Evolutionary conservation across 805 yeast genomes (phyloP).

Genomic region (Ogataea neopini): DNA sequence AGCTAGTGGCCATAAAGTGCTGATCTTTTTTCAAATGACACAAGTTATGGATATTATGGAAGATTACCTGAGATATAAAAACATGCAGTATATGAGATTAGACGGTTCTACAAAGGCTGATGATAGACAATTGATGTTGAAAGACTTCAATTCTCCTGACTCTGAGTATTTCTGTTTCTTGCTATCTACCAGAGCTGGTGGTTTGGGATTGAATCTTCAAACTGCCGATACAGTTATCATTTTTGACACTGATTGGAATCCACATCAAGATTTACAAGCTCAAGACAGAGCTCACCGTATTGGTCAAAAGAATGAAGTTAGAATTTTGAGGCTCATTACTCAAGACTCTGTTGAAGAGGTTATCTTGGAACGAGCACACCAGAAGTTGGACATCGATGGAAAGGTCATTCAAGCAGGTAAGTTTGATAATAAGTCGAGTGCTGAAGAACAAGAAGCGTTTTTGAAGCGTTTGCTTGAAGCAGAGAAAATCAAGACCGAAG

Average conservation of each 20-base stretch:
- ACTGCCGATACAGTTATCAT: conserved; percentile 87
- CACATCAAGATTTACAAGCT: conserved; percentile 89
- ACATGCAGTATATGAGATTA: conserved; percentile 69
- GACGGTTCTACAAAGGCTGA: conserved; percentile 87
- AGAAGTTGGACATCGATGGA: conserved; percentile 82
- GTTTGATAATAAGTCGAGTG: conserved; percentile 81
- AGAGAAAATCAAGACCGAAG: conserved; percentile 50
- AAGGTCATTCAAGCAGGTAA: conserved; percentile 92
- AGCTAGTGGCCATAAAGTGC: conserved; percentile 72
- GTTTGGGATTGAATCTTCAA: conserved; percentile 81
- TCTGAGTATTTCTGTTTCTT: conserved; percentile 79
- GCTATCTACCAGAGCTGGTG: conserved; percentile 86
- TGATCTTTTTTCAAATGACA: conserved; percentile 87
- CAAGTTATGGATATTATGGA: conserved; percentile 91
- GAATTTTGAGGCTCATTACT: conserved; percentile 77
- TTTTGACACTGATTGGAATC: conserved; percentile 89
- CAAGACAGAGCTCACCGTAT: conserved; percentile 90
- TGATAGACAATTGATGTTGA: conserved; percentile 75
- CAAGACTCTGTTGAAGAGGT: conserved; percentile 84
- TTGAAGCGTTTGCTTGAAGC: conserved; percentile 71
- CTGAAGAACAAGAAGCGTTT: conserved; percentile 84
- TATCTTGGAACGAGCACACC: conserved; percentile 78
- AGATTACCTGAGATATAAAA: conserved; percentile 68
- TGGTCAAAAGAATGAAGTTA: conserved; percentile 85
- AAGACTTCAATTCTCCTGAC: conserved; percentile 70